Evolutionary conservation across 1,284 basidiomycete species (phyloP).

Genomic region (Moniliella sp.): DNA sequence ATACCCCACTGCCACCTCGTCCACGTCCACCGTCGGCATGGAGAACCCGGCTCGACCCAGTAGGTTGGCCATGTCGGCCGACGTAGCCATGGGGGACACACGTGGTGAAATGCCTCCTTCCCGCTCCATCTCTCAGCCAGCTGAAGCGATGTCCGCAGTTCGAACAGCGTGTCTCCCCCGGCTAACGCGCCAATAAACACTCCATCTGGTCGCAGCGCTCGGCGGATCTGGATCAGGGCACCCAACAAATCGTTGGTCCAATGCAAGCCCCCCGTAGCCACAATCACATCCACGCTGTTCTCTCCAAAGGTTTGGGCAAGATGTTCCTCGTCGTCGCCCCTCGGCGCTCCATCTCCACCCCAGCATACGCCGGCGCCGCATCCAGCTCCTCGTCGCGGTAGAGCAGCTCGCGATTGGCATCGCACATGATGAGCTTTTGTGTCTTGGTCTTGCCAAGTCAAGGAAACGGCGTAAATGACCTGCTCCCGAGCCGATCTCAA

Average conservation of each 20-base stretch:
- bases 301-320: conserved; percentile 42
- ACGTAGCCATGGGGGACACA: conserved; percentile 89
- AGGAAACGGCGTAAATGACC: conserved; percentile 73
- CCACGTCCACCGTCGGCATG: conserved; percentile 77
- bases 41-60: conserved; percentile 80
- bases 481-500: conserved; percentile 83
- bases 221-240: conserved; percentile 66
- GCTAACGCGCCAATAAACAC: conserved; percentile 87
- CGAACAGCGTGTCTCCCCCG: conserved; percentile 88
- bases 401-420: conserved; percentile 51
- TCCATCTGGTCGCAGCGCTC: conserved; percentile 70
- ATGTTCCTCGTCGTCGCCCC: conserved; percentile 23
- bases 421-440: conserved; percentile 57
- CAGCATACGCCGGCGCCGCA: conserved; percentile 5
- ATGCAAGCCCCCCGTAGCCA: conserved; percentile 73
- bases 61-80: conserved; percentile 43
- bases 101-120: conserved; percentile 87
- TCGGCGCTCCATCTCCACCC: conserved; percentile 18
- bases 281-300: conserved; percentile 68
- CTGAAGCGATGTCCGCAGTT: conserved; percentile 73
- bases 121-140: conserved; percentile 77
- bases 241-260: conserved; percentile 97
- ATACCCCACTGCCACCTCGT: conserved; percentile 77
- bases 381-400: conserved; percentile 17
- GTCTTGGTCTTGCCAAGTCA: conserved; percentile 45